Evolutionary conservation across 2,329 filamentous ascomycete genomes (phyloP).

Genomic region (Chrysoporthe deuterocubensis): DNA sequence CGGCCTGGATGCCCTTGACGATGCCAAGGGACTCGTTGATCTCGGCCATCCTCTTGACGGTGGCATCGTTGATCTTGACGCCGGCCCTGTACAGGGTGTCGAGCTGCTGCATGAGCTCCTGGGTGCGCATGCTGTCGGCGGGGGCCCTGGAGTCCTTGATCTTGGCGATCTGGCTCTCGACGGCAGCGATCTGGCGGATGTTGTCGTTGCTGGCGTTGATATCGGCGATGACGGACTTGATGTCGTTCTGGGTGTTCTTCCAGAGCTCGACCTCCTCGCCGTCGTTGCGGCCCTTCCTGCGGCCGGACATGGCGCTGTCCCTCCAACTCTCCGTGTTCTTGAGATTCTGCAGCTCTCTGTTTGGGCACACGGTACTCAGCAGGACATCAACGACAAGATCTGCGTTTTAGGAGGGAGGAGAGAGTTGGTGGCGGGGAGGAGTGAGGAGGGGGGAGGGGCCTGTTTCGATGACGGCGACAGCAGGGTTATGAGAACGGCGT

Average conservation of each 20-base stretch:
- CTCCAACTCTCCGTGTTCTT: constrained; percentile 27
- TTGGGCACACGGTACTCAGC: neutral
- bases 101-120: constrained; percentile 33
- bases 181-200: constrained; percentile 42
- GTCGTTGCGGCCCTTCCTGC: constrained; percentile 42
- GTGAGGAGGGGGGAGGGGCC: neutral
- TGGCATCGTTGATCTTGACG: constrained; percentile 40
- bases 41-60: constrained; percentile 36
- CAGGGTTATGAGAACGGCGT: too few species aligned
- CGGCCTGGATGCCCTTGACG: constrained; percentile 45
- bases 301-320: constrained; percentile 33
- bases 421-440: neutral
- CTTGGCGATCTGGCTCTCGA: constrained; percentile 45
- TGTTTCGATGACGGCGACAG: neutral
- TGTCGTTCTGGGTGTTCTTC: constrained; percentile 45
- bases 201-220: constrained; percentile 47
- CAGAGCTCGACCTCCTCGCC: constrained; percentile 49
- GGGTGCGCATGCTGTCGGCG: constrained; percentile 37
- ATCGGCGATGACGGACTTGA: constrained; percentile 40
- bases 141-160: constrained; percentile 40
- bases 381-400: neutral
- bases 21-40: constrained; percentile 45
- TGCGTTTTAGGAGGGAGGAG: neutral
- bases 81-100: constrained; percentile 39
- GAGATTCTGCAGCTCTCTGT: constrained; percentile 21